These are phyloP conservation scores for Nitzschia palea DNA, from an alignment of 108 stramenopile genomes.

Conservation along the genomic window DNA sequence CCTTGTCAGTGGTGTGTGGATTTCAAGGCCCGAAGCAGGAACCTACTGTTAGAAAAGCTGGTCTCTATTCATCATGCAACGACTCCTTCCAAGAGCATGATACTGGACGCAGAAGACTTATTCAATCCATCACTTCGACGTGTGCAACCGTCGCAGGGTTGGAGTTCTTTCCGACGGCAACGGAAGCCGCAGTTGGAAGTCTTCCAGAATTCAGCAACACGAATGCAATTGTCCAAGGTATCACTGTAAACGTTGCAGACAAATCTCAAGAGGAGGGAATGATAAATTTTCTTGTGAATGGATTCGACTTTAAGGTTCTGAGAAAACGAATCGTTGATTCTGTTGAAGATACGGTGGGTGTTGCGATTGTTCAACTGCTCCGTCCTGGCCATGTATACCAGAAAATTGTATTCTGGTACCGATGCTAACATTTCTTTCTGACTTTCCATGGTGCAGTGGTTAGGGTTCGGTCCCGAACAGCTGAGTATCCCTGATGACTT, in stretches of 20 bases:
- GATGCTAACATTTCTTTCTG: background rate
- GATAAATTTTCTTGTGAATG: slow-evolving; percentile 61
- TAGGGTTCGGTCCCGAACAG: slow-evolving; percentile 83
- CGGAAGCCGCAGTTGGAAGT: slow-evolving; percentile 56
- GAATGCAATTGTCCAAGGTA: slow-evolving; percentile 67
- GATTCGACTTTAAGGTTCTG: slow-evolving; percentile 52
- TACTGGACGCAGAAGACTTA: too few species aligned
- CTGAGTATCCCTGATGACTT: slow-evolving; percentile 66
- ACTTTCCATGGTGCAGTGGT: slow-evolving; percentile 47
- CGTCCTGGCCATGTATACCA: too few species aligned
- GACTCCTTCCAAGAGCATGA: too few species aligned
- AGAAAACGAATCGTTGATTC: slow-evolving; percentile 31
- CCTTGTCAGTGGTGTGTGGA: too few species aligned
- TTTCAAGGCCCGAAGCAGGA: too few species aligned
- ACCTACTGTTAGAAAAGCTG: too few species aligned
- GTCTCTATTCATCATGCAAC: too few species aligned
- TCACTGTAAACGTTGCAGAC: slow-evolving; percentile 73
- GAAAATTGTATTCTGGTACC: too few species aligned
- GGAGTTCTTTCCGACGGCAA: background rate
- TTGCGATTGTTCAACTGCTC: too few species aligned
- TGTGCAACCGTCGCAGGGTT: background rate
- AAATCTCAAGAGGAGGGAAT: slow-evolving; percentile 61
- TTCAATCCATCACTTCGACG: background rate
- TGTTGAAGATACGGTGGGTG: slow-evolving; percentile 44
- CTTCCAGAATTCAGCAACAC: slow-evolving; percentile 65